A percentile compares a stretch with the other conserved stretches of the same genome.
phyloP scores from a whole-genome alignment of 1,284 basidiomycete genomes.

The Sporisorium sorghi region DNA sequence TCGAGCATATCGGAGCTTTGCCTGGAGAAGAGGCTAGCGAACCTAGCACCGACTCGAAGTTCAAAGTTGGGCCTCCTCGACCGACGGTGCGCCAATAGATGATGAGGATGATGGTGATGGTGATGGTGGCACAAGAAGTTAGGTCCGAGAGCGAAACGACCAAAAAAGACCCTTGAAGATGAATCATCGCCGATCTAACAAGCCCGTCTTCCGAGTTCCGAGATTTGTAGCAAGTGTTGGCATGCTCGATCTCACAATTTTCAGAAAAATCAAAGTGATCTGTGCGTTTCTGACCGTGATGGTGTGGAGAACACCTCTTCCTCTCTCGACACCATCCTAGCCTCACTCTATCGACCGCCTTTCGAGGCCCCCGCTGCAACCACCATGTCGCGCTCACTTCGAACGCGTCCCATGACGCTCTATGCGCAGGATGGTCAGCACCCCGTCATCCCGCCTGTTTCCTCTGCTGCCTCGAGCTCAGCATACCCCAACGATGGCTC shows the following conservation, averaged over 20 bases:
- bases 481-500: slow-evolving; percentile 17
- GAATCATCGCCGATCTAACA: neutral
- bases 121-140: slow-evolving; percentile 1
- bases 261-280: neutral
- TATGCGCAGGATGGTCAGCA: slow-evolving; percentile 54
- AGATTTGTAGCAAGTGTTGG: neutral
- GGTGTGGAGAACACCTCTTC: slow-evolving; percentile 4
- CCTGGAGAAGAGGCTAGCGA: too few relatives aligned
- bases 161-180: slow-evolving; percentile 5
- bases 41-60: too few relatives aligned
- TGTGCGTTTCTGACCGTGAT: slow-evolving; percentile 2
- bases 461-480: slow-evolving; percentile 5
- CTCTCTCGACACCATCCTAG: neutral
- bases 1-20: slow-evolving; percentile 9
- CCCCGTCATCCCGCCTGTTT: slow-evolving; percentile 27
- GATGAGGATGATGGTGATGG: neutral
- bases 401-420: slow-evolving; percentile 67
- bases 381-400: slow-evolving; percentile 64
- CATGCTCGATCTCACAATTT: neutral
- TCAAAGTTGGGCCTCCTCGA: too few relatives aligned
- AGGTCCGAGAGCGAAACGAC: neutral
- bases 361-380: neutral
- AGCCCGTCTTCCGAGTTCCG: neutral
- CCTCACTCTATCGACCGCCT: neutral
- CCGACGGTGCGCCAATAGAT: neutral